Evolutionary conservation across 352 stramenopile genomes (phyloP).

Genomic region (Aphanomyces euteiches): DNA sequence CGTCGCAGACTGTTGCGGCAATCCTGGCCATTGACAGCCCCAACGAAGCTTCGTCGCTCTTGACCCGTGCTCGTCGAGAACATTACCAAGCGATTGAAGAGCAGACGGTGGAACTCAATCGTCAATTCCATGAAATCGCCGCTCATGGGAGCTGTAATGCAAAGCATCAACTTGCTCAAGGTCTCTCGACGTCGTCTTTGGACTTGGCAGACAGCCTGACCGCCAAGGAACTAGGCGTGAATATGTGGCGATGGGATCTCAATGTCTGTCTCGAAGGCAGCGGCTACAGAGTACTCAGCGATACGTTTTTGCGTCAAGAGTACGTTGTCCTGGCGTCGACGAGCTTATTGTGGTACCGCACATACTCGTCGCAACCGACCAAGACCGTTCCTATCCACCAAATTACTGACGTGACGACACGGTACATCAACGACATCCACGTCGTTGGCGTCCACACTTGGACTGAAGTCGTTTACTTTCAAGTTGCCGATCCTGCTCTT

Average conservation of each 20-base stretch:
- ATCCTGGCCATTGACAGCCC: conserved; percentile 5
- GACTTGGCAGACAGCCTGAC: conserved; percentile 40
- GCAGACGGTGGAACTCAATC: conserved; percentile 49
- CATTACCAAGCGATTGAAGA: conserved; percentile 60
- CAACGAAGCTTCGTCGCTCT: not conserved
- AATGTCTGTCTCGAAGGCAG: conserved; percentile 59
- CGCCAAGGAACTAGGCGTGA: conserved; percentile 57
- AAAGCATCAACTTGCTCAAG: conserved; percentile 54
- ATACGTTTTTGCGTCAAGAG: conserved; percentile 60
- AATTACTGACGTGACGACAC: conserved; percentile 41
- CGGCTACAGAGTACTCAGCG: conserved; percentile 52
- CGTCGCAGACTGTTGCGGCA: conserved; percentile 38
- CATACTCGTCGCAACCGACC: conserved; percentile 47
- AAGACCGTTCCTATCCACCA: conserved; percentile 46
- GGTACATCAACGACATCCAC: conserved; percentile 37
- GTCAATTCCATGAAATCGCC: conserved; percentile 42
- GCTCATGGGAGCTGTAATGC: conserved; percentile 36
- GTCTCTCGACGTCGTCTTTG: conserved; percentile 48
- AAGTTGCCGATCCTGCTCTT: conserved; percentile 17
- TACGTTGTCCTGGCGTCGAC: conserved; percentile 59
- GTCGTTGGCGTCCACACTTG: conserved; percentile 36
- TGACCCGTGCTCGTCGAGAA: conserved; percentile 56
- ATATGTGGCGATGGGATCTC: conserved; percentile 48
- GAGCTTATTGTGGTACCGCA: conserved; percentile 64
- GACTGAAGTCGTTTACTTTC: conserved; percentile 28